Evolutionary conservation across 2,329 filamentous ascomycete species (phyloP).

Genomic region (Amphichorda felina): DNA sequence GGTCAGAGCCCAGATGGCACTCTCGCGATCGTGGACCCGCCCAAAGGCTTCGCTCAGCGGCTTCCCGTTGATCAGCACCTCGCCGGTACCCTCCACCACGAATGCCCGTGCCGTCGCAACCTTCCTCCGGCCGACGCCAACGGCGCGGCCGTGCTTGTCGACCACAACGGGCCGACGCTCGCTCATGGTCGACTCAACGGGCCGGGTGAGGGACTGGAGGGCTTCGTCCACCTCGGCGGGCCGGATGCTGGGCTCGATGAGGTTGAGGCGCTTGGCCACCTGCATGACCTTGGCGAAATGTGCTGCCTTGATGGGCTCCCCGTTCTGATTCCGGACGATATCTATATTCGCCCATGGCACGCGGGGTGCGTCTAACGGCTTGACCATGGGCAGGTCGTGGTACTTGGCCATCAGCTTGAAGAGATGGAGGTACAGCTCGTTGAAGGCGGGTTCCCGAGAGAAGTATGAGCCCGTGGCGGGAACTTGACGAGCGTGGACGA

Average conservation of each 20-base stretch:
- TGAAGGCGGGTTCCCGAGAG: constrained; percentile 73
- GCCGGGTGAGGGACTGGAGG: constrained; percentile 60
- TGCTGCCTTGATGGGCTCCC: constrained; percentile 61
- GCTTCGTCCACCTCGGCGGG: constrained; percentile 56
- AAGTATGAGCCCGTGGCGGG: constrained; percentile 92
- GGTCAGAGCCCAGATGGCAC: constrained; percentile 82
- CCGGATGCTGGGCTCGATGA: constrained; percentile 69
- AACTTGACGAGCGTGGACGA: constrained; percentile 56
- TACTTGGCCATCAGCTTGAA: constrained; percentile 62
- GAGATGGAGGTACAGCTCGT: constrained; percentile 68
- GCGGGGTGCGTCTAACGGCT: constrained; percentile 53
- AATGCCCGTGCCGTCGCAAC: constrained; percentile 73
- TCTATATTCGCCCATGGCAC: constrained; percentile 71
- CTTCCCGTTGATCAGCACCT: constrained; percentile 84
- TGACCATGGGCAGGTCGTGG: constrained; percentile 57
- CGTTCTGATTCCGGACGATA: constrained; percentile 60
- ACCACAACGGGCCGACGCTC: constrained; percentile 50
- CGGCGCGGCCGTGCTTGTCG: constrained; percentile 66
- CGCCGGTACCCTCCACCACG: constrained; percentile 85
- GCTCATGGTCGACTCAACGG: constrained; percentile 59
- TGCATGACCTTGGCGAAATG: constrained; percentile 70
- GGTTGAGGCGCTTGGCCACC: constrained; percentile 69
- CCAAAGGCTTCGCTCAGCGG: constrained; percentile 72
- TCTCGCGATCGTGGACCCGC: constrained; percentile 86
- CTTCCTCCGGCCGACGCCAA: constrained; percentile 80